phyloP scores from a whole-genome alignment of 441 rosid species.

The Euphorbia celastroides region DNA sequence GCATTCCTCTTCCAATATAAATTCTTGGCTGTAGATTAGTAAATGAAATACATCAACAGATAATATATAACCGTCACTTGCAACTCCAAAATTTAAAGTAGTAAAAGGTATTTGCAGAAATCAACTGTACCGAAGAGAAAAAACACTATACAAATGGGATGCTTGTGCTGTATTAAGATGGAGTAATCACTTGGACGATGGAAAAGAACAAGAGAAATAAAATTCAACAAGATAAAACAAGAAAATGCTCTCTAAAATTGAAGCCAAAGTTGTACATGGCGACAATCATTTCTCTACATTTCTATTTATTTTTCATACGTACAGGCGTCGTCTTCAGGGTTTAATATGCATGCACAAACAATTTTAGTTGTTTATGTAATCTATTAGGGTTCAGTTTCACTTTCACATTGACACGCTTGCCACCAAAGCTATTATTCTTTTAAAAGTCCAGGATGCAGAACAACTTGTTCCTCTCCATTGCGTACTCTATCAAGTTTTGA shows the following conservation, averaged over 20 bases:
- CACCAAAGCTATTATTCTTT: not conserved
- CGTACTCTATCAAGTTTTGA: not conserved
- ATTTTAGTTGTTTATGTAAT: not conserved
- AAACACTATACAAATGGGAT: not conserved
- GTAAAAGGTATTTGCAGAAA: not conserved
- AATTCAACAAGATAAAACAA: not conserved
- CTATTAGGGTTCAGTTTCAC: not conserved
- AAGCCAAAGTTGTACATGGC: not conserved
- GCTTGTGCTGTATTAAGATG: not conserved
- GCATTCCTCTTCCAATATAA: slow-evolving; percentile 98
- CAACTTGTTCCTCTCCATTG: not conserved
- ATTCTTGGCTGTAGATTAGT: slow-evolving; percentile 76
- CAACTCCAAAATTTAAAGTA: not conserved
- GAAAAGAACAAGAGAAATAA: not conserved
- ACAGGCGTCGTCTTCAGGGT: not conserved
- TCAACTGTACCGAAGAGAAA: slow-evolving; percentile 6
- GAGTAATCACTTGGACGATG: slow-evolving; percentile 7
- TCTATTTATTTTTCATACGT: not conserved
- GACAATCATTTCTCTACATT: not conserved
- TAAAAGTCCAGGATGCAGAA: not conserved
- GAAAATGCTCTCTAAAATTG: not conserved
- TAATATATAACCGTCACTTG: not conserved
- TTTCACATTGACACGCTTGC: not conserved
- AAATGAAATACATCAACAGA: slow-evolving; percentile 22
- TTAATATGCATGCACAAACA: not conserved